Conservation (phyloP, 139 green algal genomes). For the Coccomyxa sp. region DNA sequence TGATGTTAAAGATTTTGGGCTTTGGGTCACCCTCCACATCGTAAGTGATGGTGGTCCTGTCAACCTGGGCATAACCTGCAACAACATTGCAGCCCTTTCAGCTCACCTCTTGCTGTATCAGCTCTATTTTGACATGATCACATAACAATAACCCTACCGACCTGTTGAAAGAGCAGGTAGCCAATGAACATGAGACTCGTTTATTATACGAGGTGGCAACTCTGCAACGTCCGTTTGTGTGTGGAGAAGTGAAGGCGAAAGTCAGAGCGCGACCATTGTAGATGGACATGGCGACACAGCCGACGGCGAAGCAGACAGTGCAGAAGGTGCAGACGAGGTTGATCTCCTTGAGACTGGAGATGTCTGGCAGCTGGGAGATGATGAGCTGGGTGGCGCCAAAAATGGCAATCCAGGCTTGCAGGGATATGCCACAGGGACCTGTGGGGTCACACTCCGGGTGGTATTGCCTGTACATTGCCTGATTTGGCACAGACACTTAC, state of each 20-base stretch:
- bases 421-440: not conserved
- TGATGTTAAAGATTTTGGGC: slow-evolving; percentile 18
- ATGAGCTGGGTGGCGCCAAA: slow-evolving; percentile 39
- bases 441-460: not conserved
- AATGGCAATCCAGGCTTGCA: slow-evolving; percentile 32
- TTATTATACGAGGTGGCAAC: too few species aligned
- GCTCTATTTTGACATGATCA: too few species aligned
- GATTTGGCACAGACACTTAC: not conserved
- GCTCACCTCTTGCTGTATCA: too few species aligned
- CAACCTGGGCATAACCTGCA: not conserved
- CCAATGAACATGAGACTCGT: too few species aligned
- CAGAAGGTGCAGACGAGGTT: slow-evolving; percentile 39
- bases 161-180: too few species aligned
- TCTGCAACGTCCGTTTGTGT: too few species aligned
- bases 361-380: slow-evolving; percentile 35
- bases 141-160: too few species aligned
- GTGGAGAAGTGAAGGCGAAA: not conserved
- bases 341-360: slow-evolving; percentile 23
- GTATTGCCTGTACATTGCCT: not conserved
- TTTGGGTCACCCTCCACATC: not conserved
- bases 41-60: not conserved
- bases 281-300: slow-evolving; percentile 23
- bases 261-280: slow-evolving; percentile 3
- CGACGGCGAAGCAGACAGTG: slow-evolving; percentile 27
- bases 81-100: too few species aligned